Evolutionary conservation across 192 early-diverging fungal species (phyloP), one percentile per base, ranked within the genome.

Genomic region (Phycomyces blakesleeanus): DNA sequence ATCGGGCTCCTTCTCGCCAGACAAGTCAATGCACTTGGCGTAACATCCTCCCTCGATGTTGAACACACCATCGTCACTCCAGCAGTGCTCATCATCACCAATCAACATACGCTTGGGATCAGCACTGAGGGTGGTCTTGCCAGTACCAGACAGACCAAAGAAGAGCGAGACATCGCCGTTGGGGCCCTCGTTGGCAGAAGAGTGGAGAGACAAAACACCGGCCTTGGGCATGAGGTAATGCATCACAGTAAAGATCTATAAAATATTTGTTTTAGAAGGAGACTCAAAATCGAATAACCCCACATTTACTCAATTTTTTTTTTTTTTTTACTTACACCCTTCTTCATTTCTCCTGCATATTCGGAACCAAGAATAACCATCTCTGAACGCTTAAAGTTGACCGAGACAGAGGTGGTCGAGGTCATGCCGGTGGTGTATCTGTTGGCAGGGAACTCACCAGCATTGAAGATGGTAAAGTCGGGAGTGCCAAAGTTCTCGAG

Each of bases 311-410:
- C 8, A 41, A 10, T 41, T 11, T 58, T 58, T 39, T 26, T 25
- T 60, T 5, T 60, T 15, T 67, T 67, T 60, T 81, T 38, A 72
- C 68, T 67, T 68, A 88, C 79, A 67, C 96, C 96, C 86, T 98
- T 98, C 80, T 98, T 98, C 96, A 98, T 98, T 81, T 98, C 96
- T 57, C 96, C 96, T 56, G 96, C 96, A 69, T 98, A 98, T 76
- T 97, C 91, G 56, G 93, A 93, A 37, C 96, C 96, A 47, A 98
- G 83, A 59, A 98, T 98, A 34, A 98, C 91, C 93, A 98, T 95
- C 79, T 98, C 93, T 47, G 76, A 73, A 72, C 91, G 87, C 68
- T 89, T 87, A 64, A 98, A 98, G 87, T 91, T 93, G 75, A 98
- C 82, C 16, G 92, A 82, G 34, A 98, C 89, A 50, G 89, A 91